Conservation (phyloP, 2,329 filamentous ascomycete genomes). For the Alternaria sp. region DNA sequence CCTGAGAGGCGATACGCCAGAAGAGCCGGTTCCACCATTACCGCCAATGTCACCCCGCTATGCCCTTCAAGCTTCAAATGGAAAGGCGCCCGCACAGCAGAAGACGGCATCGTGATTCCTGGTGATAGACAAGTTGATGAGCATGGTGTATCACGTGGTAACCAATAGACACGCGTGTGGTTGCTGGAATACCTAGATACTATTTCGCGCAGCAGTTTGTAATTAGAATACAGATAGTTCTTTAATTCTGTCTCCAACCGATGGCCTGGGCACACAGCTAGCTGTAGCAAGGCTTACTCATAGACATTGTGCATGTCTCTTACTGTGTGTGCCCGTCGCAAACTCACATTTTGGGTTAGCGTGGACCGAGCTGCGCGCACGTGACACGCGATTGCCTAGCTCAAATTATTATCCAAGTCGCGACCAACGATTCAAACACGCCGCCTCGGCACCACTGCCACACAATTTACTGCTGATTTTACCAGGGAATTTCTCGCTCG, state of each 20-base stretch:
- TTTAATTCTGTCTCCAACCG: not conserved
- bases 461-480: not conserved
- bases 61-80: slow-evolving; percentile 22
- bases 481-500: not conserved
- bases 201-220: not conserved
- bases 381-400: slow-evolving; percentile 24
- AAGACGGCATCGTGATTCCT: not conserved
- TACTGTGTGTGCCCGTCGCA: slow-evolving; percentile 16
- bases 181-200: not conserved
- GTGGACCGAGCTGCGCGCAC: slow-evolving; percentile 12
- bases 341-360: slow-evolving; percentile 29
- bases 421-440: not conserved
- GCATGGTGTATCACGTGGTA: not conserved
- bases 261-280: not conserved
- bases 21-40: slow-evolving; percentile 29
- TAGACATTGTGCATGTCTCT: not conserved
- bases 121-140: not conserved
- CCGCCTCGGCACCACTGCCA: not conserved
- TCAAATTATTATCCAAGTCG: slow-evolving; percentile 16
- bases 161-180: not conserved
- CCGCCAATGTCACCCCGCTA: slow-evolving; percentile 29
- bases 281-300: not conserved
- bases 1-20: slow-evolving; percentile 25
- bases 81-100: slow-evolving; percentile 14
- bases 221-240: not conserved